A percentile compares a stretch with the other conserved stretches of the same genome.
Evolutionary conservation across 2,329 filamentous ascomycete species (phyloP).

Genomic region (Dothistroma septosporum): DNA sequence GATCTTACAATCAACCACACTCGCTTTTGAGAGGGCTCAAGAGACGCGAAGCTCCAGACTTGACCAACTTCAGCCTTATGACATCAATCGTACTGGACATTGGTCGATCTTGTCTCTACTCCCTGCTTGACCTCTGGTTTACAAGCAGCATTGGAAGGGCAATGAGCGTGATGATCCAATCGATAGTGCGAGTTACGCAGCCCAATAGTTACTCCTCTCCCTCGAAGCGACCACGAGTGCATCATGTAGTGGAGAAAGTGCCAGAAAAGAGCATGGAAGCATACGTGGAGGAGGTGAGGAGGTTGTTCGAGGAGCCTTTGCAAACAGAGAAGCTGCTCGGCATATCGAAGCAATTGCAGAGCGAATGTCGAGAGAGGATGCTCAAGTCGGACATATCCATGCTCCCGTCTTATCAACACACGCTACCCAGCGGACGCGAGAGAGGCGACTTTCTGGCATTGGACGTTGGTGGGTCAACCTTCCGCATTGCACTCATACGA

Average conservation of each 20-base stretch:
- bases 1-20: constrained; percentile 3
- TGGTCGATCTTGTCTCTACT: constrained; percentile 21
- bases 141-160: constrained; percentile 22
- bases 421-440: constrained; percentile 57
- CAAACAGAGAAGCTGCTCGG: constrained; percentile 39
- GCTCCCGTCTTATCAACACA: constrained; percentile 62
- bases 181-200: constrained; percentile 21
- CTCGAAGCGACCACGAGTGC: constrained; percentile 26
- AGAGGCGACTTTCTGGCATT: constrained; percentile 58
- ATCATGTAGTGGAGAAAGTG: constrained; percentile 37
- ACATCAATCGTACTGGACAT: constrained; percentile 15
- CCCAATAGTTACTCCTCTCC: constrained; percentile 10
- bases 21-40: background rate
- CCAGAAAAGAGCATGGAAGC: constrained; percentile 48
- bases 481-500: constrained; percentile 59
- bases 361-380: constrained; percentile 53
- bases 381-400: constrained; percentile 57
- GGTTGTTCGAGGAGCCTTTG: constrained; percentile 43
- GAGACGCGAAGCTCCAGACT: background rate
- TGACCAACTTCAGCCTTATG: constrained; percentile 12
- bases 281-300: constrained; percentile 42
- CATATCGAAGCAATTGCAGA: constrained; percentile 44
- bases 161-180: constrained; percentile 27
- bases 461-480: constrained; percentile 64
- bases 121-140: constrained; percentile 23